Conservation (phyloP, 2,329 filamentous ascomycete species). For the Pestalotiopsis sp. region DNA sequence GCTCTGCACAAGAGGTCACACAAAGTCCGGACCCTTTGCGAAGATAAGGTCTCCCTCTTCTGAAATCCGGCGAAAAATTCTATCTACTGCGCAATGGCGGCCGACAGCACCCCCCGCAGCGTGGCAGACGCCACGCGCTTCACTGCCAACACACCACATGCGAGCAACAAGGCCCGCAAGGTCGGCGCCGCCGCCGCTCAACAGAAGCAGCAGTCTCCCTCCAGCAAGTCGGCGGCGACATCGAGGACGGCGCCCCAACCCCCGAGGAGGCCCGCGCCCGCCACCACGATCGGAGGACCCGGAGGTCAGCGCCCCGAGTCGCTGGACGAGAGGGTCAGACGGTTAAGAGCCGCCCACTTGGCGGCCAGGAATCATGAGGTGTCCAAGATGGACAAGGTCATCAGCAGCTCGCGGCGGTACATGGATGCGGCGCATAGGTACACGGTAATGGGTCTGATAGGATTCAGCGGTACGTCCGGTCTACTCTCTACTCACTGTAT, state of each 20-base stretch:
- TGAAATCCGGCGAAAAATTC: not conserved
- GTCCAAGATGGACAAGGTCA: constrained; percentile 53
- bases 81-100: constrained; percentile 17
- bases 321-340: constrained; percentile 69
- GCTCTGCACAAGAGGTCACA: not conserved
- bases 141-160: constrained; percentile 71
- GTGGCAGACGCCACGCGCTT: constrained; percentile 82
- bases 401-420: constrained; percentile 50
- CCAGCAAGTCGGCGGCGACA: constrained; percentile 25
- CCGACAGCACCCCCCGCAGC: constrained; percentile 57
- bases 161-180: constrained; percentile 58
- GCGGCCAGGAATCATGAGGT: constrained; percentile 64
- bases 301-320: constrained; percentile 53
- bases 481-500: not conserved
- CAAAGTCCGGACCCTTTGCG: not conserved
- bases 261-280: constrained; percentile 14
- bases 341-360: constrained; percentile 68
- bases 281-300: constrained; percentile 22
- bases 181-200: not conserved
- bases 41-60: not conserved
- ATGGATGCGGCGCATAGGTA: constrained; percentile 60
- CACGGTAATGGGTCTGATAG: constrained; percentile 56
- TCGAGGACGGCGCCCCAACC: constrained; percentile 8
- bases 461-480: constrained; percentile 55
- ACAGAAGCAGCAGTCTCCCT: constrained; percentile 32